These are phyloP conservation scores for Citrus cavaleriei DNA, from an alignment of 345 rosid species.

Conservation along the genomic window DNA sequence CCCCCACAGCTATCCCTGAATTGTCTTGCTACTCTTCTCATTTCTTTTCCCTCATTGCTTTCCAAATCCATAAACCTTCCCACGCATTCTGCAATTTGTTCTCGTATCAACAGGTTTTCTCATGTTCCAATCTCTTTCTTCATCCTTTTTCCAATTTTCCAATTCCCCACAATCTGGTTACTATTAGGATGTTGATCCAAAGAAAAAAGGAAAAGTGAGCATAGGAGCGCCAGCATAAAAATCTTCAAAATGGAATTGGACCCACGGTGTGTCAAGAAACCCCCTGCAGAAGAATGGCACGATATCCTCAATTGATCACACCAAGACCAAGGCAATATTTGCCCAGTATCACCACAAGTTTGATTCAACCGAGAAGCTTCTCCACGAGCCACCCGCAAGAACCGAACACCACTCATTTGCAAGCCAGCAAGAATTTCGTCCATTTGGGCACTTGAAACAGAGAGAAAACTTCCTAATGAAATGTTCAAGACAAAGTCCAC, in stretches of 20 bases:
- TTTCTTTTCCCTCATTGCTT: slow-evolving; percentile 12
- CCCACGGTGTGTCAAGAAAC: slow-evolving; percentile 30
- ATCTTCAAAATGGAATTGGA: slow-evolving; percentile 27
- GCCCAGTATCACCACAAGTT: slow-evolving; percentile 32
- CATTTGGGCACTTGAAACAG: neutral
- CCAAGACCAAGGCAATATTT: neutral
- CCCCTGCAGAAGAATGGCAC: slow-evolving; percentile 34
- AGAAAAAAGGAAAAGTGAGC: slow-evolving; percentile 22
- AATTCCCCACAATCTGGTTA: slow-evolving; percentile 14
- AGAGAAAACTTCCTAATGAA: neutral
- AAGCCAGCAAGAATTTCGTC: neutral
- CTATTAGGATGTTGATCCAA: slow-evolving; percentile 24
- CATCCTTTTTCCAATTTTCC: neutral
- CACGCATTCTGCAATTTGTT: slow-evolving; percentile 6
- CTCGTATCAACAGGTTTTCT: neutral
- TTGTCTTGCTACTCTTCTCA: neutral
- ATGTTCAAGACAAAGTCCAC: neutral
- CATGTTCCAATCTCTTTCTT: slow-evolving; percentile 13
- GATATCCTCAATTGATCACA: slow-evolving; percentile 24
- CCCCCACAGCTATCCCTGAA: neutral
- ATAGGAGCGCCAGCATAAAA: slow-evolving; percentile 18
- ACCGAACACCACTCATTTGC: neutral
- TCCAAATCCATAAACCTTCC: slow-evolving; percentile 3
- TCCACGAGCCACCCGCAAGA: neutral
- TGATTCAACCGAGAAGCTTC: slow-evolving; percentile 29